A percentile compares a stretch with the other conserved stretches of the same genome.
Evolutionary conservation across 2,329 filamentous ascomycete species (phyloP).

Genomic region (Trichoderma guizhouense): DNA sequence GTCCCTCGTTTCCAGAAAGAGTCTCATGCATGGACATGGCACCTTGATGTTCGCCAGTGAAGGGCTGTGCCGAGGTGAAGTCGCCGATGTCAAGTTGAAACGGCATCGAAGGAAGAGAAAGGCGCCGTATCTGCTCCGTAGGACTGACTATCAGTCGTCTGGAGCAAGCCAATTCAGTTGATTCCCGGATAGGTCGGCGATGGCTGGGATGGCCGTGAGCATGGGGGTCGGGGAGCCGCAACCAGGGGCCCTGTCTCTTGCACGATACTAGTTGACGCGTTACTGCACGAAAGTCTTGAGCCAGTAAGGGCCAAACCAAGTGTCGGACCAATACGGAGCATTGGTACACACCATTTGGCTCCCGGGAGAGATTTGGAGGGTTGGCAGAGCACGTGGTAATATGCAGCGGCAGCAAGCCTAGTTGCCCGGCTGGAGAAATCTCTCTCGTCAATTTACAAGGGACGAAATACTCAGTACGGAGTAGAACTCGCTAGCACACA

Average conservation of each 20-base stretch:
- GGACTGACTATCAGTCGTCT: not conserved
- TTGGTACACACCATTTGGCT: conserved; percentile 1
- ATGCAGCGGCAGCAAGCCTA: not conserved
- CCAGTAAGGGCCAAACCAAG: not conserved
- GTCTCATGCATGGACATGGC: not conserved
- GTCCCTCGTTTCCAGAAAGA: not conserved
- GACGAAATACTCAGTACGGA: not conserved
- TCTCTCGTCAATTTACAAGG: not conserved
- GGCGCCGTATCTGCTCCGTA: not conserved
- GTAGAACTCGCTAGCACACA: not conserved
- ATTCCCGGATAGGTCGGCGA: conserved; percentile 14
- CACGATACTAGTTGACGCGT: conserved; percentile 1
- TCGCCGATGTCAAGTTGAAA: not conserved
- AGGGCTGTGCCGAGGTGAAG: not conserved
- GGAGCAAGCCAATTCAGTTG: not conserved
- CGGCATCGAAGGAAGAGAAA: not conserved
- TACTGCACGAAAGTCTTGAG: conserved; percentile 8
- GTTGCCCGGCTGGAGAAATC: not conserved
- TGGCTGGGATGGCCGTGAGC: conserved; percentile 4
- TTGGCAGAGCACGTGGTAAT: conserved; percentile 12
- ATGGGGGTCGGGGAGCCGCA: conserved; percentile 12
- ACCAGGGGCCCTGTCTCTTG: not conserved
- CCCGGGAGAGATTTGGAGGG: conserved; percentile 5
- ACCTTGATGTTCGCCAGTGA: not conserved
- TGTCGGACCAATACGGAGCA: not conserved